phyloP scores from a whole-genome alignment of 169 alveolate species.

The Haemoproteus tartakovskyi region DNA sequence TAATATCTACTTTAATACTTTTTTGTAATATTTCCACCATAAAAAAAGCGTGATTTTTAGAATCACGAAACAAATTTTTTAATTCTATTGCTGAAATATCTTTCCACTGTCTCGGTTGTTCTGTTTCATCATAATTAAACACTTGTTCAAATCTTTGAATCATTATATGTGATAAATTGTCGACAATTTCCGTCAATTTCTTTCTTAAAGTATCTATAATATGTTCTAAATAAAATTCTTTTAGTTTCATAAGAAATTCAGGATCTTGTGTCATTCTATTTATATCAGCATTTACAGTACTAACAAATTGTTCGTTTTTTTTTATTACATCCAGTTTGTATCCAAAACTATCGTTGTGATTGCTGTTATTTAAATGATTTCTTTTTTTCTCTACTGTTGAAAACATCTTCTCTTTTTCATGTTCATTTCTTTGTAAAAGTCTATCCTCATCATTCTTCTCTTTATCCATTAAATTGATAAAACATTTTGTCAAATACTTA shows the following conservation, averaged over 20 bases:
- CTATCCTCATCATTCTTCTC: background rate
- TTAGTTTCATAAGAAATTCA: constrained; percentile 1
- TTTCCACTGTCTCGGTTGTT: constrained; percentile 67
- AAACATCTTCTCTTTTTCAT: background rate
- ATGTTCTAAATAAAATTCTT: constrained; percentile 22
- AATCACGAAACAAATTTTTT: constrained; percentile 36
- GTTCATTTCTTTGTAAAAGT: background rate
- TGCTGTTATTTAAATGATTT: background rate
- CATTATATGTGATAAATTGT: constrained; percentile 19
- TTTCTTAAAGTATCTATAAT: constrained; percentile 41
- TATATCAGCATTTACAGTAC: constrained; percentile 23
- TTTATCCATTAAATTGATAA: constrained; percentile 41
- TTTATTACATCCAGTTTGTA: constrained; percentile 26
- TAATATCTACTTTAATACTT: constrained; percentile 37
- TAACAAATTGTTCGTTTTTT: constrained; percentile 23
- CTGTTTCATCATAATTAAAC: constrained; percentile 65
- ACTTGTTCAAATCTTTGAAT: constrained; percentile 59
- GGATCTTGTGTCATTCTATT: constrained; percentile 8
- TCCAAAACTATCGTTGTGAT: background rate
- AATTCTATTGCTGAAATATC: constrained; percentile 42
- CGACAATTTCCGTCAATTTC: constrained; percentile 45
- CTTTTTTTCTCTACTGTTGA: background rate
- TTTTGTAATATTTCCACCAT: constrained; percentile 55
- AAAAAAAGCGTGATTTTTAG: constrained; percentile 54
- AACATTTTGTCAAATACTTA: constrained; percentile 30